These are phyloP conservation scores for Thielaviopsis euricoi DNA, from an alignment of 2,329 filamentous ascomycete species.

Conservation along the genomic window DNA sequence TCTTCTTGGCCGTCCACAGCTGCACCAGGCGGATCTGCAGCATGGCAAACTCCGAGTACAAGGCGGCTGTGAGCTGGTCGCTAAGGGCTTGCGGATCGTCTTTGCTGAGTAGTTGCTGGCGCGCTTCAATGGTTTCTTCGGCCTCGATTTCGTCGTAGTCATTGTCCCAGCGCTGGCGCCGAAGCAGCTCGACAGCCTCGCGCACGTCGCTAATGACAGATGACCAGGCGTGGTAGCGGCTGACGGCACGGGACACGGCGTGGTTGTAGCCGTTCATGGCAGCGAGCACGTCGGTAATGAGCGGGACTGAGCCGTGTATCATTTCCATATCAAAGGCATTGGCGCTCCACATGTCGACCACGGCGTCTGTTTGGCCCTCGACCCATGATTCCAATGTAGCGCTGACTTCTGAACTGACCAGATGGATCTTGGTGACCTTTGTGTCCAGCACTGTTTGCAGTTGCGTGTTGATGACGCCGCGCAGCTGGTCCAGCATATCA, in stretches of 20 bases:
- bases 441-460: slow-evolving; percentile 45
- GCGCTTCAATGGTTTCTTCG: slow-evolving; percentile 49
- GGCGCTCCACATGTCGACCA: slow-evolving; percentile 49
- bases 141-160: slow-evolving; percentile 59
- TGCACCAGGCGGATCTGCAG: slow-evolving; percentile 38
- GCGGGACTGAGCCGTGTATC: slow-evolving; percentile 44
- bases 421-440: slow-evolving; percentile 46
- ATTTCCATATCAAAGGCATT: slow-evolving; percentile 44
- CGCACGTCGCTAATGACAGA: slow-evolving; percentile 52
- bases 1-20: slow-evolving; percentile 31
- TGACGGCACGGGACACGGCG: slow-evolving; percentile 43
- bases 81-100: slow-evolving; percentile 53
- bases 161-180: slow-evolving; percentile 57
- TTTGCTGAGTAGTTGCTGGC: slow-evolving; percentile 51
- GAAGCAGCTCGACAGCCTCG: slow-evolving; percentile 46
- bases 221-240: slow-evolving; percentile 56
- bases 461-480: slow-evolving; percentile 51
- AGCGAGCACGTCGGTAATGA: slow-evolving; percentile 53
- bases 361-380: slow-evolving; percentile 31
- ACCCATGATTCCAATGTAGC: slow-evolving; percentile 45
- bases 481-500: slow-evolving; percentile 51
- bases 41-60: slow-evolving; percentile 38
- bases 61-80: slow-evolving; percentile 37
- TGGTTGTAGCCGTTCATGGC: slow-evolving; percentile 58
- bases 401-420: slow-evolving; percentile 48